These are phyloP conservation scores for Crithidia acanthocephali DNA, from an alignment of 208 protist species.

Conservation along the genomic window DNA sequence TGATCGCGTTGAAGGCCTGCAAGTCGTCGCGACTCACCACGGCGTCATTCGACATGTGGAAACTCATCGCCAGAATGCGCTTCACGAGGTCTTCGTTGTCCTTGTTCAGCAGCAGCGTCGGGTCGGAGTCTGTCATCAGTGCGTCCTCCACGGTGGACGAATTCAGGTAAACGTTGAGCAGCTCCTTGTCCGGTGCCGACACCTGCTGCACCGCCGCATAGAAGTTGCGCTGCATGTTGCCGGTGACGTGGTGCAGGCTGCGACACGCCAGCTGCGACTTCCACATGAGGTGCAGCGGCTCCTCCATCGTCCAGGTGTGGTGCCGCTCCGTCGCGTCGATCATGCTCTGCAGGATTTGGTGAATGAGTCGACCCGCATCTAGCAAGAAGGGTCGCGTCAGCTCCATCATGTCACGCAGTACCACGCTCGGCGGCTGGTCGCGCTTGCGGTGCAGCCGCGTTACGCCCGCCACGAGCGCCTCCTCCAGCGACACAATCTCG, in stretches of 20 bases:
- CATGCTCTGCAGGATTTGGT: conserved; percentile 64
- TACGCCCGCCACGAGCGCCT: conserved; percentile 52
- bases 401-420: conserved; percentile 50
- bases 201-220: conserved; percentile 55
- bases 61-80: conserved; percentile 50
- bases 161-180: conserved; percentile 45
- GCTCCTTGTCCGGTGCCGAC: conserved; percentile 27
- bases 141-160: conserved; percentile 38
- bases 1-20: conserved; percentile 45
- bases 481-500: conserved; percentile 51
- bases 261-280: conserved; percentile 47
- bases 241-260: conserved; percentile 54
- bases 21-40: conserved; percentile 40
- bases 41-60: conserved; percentile 46
- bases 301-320: conserved; percentile 49
- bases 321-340: conserved; percentile 67
- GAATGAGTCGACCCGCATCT: conserved; percentile 49
- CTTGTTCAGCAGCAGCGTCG: conserved; percentile 8
- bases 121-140: conserved; percentile 18
- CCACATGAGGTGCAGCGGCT: conserved; percentile 43
- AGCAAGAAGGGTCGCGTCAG: conserved; percentile 55
- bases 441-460: conserved; percentile 49
- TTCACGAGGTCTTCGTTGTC: conserved; percentile 42
- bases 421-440: conserved; percentile 23
- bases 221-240: conserved; percentile 69